A percentile compares a stretch with the other conserved stretches of the same genome.
Conservation (phyloP, 2,329 filamentous ascomycete species). For the Neofusicoccum ribis region DNA sequence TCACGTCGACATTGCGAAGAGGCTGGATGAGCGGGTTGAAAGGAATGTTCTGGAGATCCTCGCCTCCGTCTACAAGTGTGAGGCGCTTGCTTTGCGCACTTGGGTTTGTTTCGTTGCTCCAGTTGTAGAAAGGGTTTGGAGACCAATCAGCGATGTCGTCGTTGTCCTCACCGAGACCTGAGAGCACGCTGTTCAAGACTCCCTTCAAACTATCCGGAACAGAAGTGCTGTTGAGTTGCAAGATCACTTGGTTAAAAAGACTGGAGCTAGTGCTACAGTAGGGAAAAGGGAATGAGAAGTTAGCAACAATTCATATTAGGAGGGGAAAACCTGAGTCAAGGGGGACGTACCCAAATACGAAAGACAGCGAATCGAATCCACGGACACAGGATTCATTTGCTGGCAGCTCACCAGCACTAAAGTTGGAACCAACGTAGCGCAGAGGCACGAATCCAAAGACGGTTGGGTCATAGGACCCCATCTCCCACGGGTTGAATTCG, state of each 20-base stretch:
- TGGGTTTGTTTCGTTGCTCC: constrained; percentile 59
- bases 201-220: constrained; percentile 53
- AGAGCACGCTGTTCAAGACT: constrained; percentile 56
- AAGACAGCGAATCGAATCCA: constrained; percentile 82
- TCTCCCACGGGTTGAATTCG: constrained; percentile 78
- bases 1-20: constrained; percentile 70
- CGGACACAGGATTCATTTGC: constrained; percentile 63
- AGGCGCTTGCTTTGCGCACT: constrained; percentile 57
- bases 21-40: constrained; percentile 76
- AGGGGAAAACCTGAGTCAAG: too few species aligned
- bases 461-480: constrained; percentile 75
- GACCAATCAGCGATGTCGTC: constrained; percentile 70
- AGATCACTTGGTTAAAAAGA: constrained; percentile 77
- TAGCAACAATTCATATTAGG: too few species aligned
- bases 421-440: constrained; percentile 71
- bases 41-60: constrained; percentile 77
- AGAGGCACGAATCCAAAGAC: constrained; percentile 70
- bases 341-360: constrained; percentile 61
- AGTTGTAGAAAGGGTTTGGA: constrained; percentile 75
- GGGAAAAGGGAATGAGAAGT: too few species aligned
- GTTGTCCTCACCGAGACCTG: constrained; percentile 58
- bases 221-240: constrained; percentile 59
- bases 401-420: constrained; percentile 62
- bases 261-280: constrained; percentile 68
- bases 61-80: constrained; percentile 75